A percentile compares a stretch with the other conserved stretches of the same genome.
Conservation (phyloP, 1,284 basidiomycete species). For the Melampsora americana region DNA sequence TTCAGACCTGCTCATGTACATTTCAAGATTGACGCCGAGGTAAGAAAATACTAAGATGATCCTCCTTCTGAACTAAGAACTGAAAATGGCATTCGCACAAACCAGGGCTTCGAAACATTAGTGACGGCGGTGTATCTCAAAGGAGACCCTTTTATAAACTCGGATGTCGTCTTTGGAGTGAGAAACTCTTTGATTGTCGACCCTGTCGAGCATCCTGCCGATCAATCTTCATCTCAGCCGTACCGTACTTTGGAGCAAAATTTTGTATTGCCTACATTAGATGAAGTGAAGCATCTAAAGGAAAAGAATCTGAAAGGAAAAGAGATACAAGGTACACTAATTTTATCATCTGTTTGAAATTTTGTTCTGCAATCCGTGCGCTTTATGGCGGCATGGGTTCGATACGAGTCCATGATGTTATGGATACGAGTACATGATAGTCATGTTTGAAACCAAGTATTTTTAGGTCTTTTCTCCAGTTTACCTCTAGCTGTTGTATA, state of each 20-base stretch:
- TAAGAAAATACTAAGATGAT: not conserved
- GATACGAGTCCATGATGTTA: too few species aligned
- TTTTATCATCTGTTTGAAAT: not conserved
- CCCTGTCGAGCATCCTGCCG: slow-evolving; percentile 52
- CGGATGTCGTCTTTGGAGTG: slow-evolving; percentile 75
- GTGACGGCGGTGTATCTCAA: slow-evolving; percentile 71
- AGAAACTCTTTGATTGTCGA: slow-evolving; percentile 56
- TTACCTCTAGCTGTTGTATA: too few species aligned
- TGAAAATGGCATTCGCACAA: slow-evolving; percentile 52
- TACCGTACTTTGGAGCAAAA: slow-evolving; percentile 61
- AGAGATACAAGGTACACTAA: not conserved
- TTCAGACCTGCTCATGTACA: slow-evolving; percentile 77
- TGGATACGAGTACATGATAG: too few species aligned
- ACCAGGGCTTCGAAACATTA: slow-evolving; percentile 68
- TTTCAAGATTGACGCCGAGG: slow-evolving; percentile 53
- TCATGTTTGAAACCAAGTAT: too few species aligned
- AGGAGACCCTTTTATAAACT: slow-evolving; percentile 65
- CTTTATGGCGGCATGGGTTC: too few species aligned
- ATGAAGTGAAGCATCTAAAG: slow-evolving; percentile 54
- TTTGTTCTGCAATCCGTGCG: too few species aligned
- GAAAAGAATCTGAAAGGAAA: slow-evolving; percentile 2
- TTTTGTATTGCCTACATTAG: slow-evolving; percentile 59
- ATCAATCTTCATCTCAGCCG: slow-evolving; percentile 52
- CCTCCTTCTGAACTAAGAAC: not conserved
- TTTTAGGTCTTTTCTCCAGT: too few species aligned